Evolutionary conservation across 495 filamentous ascomycete species (phyloP).

Genomic region (Penicillium lividum): DNA sequence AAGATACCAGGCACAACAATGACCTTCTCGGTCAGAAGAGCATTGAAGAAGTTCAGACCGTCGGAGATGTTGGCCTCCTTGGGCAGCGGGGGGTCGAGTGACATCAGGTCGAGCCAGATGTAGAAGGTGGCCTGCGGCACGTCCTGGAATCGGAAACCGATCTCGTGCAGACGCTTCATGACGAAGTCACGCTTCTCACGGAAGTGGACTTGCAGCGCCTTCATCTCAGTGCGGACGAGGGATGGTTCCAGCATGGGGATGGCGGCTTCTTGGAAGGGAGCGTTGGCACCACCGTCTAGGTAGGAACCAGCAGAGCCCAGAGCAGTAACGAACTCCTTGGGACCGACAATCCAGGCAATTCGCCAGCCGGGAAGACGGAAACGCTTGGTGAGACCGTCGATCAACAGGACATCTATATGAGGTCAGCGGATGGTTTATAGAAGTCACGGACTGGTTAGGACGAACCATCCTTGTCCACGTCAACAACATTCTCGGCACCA

Average conservation of each 20-base stretch:
- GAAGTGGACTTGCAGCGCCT: slow-evolving; percentile 85
- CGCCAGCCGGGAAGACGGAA: slow-evolving; percentile 97
- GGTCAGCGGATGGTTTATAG: too few species aligned
- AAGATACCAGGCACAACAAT: slow-evolving; percentile 93
- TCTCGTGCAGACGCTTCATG: slow-evolving; percentile 68
- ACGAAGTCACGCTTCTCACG: slow-evolving; percentile 88
- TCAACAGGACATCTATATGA: slow-evolving; percentile 75
- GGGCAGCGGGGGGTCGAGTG: slow-evolving; percentile 42
- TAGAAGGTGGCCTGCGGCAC: slow-evolving; percentile 93
- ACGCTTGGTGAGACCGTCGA: slow-evolving; percentile 94
- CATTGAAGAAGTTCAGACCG: slow-evolving; percentile 95
- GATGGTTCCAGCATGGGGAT: slow-evolving; percentile 86
- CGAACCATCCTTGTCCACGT: slow-evolving; percentile 64
- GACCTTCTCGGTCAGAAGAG: slow-evolving; percentile 86
- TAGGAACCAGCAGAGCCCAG: slow-evolving; percentile 92
- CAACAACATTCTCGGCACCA: slow-evolving; percentile 78
- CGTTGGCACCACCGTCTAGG: slow-evolving; percentile 94
- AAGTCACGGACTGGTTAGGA: neutral
- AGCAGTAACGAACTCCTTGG: slow-evolving; percentile 94
- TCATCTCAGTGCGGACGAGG: slow-evolving; percentile 84
- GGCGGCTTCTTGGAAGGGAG: slow-evolving; percentile 92
- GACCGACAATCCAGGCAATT: slow-evolving; percentile 92
- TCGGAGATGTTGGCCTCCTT: slow-evolving; percentile 70
- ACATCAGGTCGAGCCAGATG: slow-evolving; percentile 72
- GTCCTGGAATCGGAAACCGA: slow-evolving; percentile 80